A percentile compares a stretch with the other conserved stretches of the same genome.
Evolutionary conservation across 306 rosid genomes (phyloP).

Genomic region (Canavalia gladiata): DNA sequence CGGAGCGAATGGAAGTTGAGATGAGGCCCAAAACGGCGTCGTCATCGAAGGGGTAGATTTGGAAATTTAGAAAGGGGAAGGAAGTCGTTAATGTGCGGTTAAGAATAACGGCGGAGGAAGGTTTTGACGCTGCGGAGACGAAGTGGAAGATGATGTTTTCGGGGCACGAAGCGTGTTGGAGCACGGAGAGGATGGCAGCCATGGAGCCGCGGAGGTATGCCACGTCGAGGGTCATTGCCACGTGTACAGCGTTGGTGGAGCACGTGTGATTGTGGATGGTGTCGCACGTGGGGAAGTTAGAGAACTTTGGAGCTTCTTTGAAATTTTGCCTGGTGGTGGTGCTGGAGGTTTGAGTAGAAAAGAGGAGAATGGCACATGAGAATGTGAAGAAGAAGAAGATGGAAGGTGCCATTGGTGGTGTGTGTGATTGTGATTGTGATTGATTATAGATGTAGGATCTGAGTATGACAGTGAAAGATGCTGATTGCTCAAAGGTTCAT

Average conservation of each 20-base stretch:
- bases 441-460: background rate
- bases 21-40: constrained; percentile 77
- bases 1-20: constrained; percentile 89
- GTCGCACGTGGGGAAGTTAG: constrained; percentile 75
- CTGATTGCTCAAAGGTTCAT: background rate
- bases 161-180: constrained; percentile 92
- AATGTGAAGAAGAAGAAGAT: background rate
- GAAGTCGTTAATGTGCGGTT: constrained; percentile 56
- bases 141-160: constrained; percentile 83
- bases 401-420: background rate
- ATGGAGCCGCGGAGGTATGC: constrained; percentile 92
- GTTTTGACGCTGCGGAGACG: constrained; percentile 57
- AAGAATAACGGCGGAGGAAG: constrained; percentile 41
- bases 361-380: background rate
- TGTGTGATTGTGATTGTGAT: background rate
- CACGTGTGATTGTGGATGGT: constrained; percentile 42
- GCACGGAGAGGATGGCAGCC: constrained; percentile 88
- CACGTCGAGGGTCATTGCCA: constrained; percentile 91
- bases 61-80: constrained; percentile 79
- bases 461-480: background rate
- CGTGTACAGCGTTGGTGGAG: constrained; percentile 62
- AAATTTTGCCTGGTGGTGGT: constrained; percentile 49
- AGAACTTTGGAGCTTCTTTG: constrained; percentile 89
- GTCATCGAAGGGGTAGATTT: constrained; percentile 71
- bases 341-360: constrained; percentile 13